Conservation (phyloP, 371 early-diverging fungal species). For the Zychaea mexicana region DNA sequence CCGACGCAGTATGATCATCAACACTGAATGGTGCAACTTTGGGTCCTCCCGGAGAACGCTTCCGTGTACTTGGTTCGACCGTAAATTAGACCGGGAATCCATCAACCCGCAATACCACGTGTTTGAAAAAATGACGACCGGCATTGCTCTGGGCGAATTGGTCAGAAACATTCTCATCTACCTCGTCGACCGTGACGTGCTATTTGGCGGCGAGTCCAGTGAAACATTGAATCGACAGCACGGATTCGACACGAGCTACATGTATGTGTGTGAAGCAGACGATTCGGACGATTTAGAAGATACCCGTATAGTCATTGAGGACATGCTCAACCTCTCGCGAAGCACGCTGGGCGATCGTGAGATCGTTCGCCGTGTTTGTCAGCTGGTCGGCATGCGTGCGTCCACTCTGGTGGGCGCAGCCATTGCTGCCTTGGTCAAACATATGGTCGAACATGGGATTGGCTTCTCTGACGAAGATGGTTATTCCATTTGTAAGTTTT, state of each 20-base stretch:
- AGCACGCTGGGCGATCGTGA: constrained; percentile 68
- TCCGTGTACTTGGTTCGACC: constrained; percentile 86
- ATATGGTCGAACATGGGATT: constrained; percentile 41
- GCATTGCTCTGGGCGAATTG: constrained; percentile 92
- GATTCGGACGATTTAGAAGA: constrained; percentile 55
- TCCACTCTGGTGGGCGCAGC: constrained; percentile 70
- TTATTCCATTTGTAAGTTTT: constrained; percentile 70
- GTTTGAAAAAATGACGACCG: constrained; percentile 96
- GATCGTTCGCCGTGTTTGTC: constrained; percentile 65
- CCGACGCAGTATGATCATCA: constrained; percentile 73
- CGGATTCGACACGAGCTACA: constrained; percentile 79
- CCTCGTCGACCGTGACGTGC: constrained; percentile 71
- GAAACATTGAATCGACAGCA: constrained; percentile 63
- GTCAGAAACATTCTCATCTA: constrained; percentile 78
- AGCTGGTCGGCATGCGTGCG: constrained; percentile 70
- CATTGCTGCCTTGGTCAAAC: constrained; percentile 66
- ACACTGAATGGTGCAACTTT: constrained; percentile 87
- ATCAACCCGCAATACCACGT: constrained; percentile 78
- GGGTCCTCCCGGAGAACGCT: constrained; percentile 75
- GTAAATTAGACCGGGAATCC: constrained; percentile 77
- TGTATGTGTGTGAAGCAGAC: constrained; percentile 61
- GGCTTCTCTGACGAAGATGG: constrained; percentile 52
- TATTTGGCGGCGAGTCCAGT: constrained; percentile 76
- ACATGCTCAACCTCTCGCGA: constrained; percentile 47
- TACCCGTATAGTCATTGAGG: constrained; percentile 64